Base-by-base conservation (phyloP, 768 basidiomycete genomes). In the Dacryopinax primogenitus region DNA sequence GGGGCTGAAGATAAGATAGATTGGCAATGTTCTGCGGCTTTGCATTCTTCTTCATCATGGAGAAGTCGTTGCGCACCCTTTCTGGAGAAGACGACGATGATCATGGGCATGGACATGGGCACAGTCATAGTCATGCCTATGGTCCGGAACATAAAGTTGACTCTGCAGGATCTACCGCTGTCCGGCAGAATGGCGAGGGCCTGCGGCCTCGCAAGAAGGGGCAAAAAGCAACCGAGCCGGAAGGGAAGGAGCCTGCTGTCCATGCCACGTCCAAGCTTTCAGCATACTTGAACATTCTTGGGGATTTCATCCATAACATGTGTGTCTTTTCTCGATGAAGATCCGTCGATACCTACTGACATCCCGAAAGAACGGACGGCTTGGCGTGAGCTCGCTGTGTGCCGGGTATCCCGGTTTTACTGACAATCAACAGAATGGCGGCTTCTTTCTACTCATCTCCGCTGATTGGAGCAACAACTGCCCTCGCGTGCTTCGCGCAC, bases 361-460 rank as follows among this genome's bases (percentile, higher is more conserved):
- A 28, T 62, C 62, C 66, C 41, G 45, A 62, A 68, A 90, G 89
- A 70, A 94, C 92, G n/a, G 92, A 95, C 78, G 92, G 92, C 58
- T 81, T 95, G 62, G 88, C 88, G 87, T 90, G 77, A 72, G 86
- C 83, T 45, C 33, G 62, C n/a, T 30, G 23, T 58, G 15, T 2
- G 44, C 34, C 34, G 30, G 32, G 26, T 32, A 11, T 63, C 33
- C 6, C n/a, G 15, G 41, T 30, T 23, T n/a, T 37, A 45, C 23
- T 41, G 30, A 33, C 21, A 3, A 44, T 28, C 62, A 66, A 36
- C 69, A 92, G 90, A 33, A 92, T 95, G 89, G 88, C 91, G 16
- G 92, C 92, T 63, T 92, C 90, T n/a, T 95, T 94, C 79, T 94
- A 94, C 73, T 91, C 90, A n/a, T 90, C 89, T 34, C 92, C 92